These are phyloP conservation scores for Hypoxylon sp. DNA, from an alignment of 2,329 filamentous ascomycete species.

Conservation along the genomic window DNA sequence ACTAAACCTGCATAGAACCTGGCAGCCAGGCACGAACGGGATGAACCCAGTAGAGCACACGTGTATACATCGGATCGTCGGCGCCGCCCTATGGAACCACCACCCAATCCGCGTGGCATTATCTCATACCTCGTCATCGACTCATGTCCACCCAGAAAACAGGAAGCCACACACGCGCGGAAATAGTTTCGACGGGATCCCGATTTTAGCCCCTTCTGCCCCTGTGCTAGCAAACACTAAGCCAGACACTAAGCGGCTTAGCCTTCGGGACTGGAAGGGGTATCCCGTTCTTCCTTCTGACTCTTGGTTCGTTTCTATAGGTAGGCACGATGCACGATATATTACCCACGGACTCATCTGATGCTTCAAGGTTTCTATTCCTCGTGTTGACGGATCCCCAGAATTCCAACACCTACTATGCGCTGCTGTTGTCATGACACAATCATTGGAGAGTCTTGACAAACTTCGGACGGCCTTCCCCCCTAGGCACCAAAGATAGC, in stretches of 20 bases:
- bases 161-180: background rate
- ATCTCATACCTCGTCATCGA: constrained; percentile 23
- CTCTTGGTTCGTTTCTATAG: background rate
- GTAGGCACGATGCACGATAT: background rate
- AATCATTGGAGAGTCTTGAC: background rate
- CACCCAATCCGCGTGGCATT: background rate
- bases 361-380: constrained; percentile 1
- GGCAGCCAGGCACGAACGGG: background rate
- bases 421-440: constrained; percentile 1
- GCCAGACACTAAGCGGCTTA: background rate
- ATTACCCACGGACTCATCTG: background rate
- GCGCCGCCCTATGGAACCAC: background rate
- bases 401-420: background rate
- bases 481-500: background rate
- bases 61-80: background rate
- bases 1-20: background rate
- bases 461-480: background rate
- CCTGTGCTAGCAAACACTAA: background rate
- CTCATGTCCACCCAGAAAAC: background rate
- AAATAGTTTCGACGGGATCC: background rate
- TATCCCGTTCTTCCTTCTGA: background rate
- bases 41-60: constrained; percentile 12
- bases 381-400: constrained; percentile 14
- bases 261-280: background rate
- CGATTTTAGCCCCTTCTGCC: background rate